Conservation (phyloP, 805 yeast species). For the Kazachstania kunashirensis region DNA sequence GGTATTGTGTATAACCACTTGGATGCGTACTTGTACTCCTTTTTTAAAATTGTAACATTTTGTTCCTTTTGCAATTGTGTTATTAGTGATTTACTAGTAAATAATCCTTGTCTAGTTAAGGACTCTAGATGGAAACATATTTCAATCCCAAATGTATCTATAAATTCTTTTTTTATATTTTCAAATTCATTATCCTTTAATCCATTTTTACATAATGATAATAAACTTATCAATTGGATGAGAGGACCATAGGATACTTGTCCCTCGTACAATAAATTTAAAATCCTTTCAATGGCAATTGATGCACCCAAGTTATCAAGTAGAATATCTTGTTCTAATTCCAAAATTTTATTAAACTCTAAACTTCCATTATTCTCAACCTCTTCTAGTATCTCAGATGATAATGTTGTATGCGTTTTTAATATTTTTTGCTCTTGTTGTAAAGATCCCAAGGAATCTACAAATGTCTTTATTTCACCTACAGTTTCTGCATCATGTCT, state of each 20-base stretch:
- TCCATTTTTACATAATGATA: slow-evolving; percentile 60
- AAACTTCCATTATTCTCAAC: slow-evolving; percentile 29
- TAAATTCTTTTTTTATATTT: slow-evolving; percentile 42
- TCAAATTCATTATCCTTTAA: slow-evolving; percentile 55
- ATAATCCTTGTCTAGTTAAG: slow-evolving; percentile 15
- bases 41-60: slow-evolving; percentile 8
- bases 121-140: slow-evolving; percentile 20
- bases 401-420: slow-evolving; percentile 63
- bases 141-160: slow-evolving; percentile 55
- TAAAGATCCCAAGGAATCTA: slow-evolving; percentile 55
- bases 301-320: slow-evolving; percentile 40
- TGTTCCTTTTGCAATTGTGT: neutral
- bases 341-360: slow-evolving; percentile 39
- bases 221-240: slow-evolving; percentile 45
- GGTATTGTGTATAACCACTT: slow-evolving; percentile 22
- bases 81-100: slow-evolving; percentile 10
- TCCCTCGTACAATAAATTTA: slow-evolving; percentile 41
- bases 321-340: slow-evolving; percentile 62
- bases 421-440: slow-evolving; percentile 61
- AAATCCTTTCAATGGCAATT: slow-evolving; percentile 28
- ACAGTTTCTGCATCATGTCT: slow-evolving; percentile 48
- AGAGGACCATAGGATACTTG: slow-evolving; percentile 35
- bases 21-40: slow-evolving; percentile 19
- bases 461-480: slow-evolving; percentile 61
- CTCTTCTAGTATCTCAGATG: slow-evolving; percentile 49